These are phyloP conservation scores for Entomortierella chlamydospora DNA, from an alignment of 192 early-diverging fungal genomes.

Conservation along the genomic window DNA sequence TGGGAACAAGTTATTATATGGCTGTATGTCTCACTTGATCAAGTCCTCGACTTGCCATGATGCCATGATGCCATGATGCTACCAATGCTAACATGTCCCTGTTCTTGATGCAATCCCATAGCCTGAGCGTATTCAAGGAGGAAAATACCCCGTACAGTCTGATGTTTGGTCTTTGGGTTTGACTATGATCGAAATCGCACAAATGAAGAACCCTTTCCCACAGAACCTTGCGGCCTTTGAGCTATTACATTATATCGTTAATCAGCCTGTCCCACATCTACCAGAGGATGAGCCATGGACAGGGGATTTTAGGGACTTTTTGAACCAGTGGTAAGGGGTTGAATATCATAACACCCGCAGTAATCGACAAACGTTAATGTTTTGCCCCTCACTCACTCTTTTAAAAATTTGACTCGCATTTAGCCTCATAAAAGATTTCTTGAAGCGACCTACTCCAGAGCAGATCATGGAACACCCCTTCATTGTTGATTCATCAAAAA, in stretches of 20 bases:
- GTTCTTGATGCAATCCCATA: conserved; percentile 33
- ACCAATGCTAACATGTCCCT: background rate
- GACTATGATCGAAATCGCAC: conserved; percentile 93
- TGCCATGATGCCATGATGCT: too few relatives aligned
- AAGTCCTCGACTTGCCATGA: too few relatives aligned
- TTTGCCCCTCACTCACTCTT: too few relatives aligned
- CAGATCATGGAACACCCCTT: conserved; percentile 79
- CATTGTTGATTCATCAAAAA: conserved; percentile 66
- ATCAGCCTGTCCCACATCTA: conserved; percentile 86
- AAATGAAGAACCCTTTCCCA: conserved; percentile 94
- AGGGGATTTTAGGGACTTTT: conserved; percentile 75
- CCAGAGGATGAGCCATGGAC: conserved; percentile 71
- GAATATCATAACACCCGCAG: background rate
- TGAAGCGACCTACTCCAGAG: conserved; percentile 72
- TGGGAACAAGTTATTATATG: conserved; percentile 97
- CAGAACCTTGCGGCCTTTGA: conserved; percentile 89
- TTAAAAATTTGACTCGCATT: conserved; percentile 17
- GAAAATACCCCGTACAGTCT: conserved; percentile 86
- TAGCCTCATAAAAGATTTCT: conserved; percentile 83
- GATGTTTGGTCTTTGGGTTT: conserved; percentile 98
- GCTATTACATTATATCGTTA: conserved; percentile 91
- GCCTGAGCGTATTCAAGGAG: conserved; percentile 97
- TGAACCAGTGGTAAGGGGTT: conserved; percentile 72
- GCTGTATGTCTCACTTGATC: conserved; percentile 67
- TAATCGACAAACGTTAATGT: too few relatives aligned